These are phyloP conservation scores for Akanthomyces muscarius DNA, from an alignment of 2,329 filamentous ascomycete species.

Conservation along the genomic window DNA sequence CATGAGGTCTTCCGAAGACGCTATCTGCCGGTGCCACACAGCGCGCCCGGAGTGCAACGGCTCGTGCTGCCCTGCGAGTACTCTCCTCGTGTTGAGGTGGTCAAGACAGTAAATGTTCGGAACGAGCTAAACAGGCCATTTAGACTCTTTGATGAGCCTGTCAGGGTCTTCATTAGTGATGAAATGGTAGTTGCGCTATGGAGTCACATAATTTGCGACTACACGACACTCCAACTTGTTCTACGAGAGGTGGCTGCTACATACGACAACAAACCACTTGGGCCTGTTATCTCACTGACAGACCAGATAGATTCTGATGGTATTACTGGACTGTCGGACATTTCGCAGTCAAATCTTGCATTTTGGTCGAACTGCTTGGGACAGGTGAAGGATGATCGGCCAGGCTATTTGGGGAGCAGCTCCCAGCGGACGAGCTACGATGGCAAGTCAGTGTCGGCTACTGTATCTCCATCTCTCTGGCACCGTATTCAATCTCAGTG, in stretches of 20 bases:
- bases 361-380: neutral
- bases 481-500: neutral
- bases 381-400: neutral
- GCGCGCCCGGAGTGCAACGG: neutral
- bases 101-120: conserved; percentile 15
- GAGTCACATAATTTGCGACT: conserved; percentile 33
- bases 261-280: conserved; percentile 20
- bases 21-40: conserved; percentile 9
- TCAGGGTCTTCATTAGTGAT: conserved; percentile 27
- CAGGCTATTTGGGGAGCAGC: neutral
- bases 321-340: neutral
- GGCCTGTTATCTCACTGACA: neutral
- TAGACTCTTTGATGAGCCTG: conserved; percentile 22
- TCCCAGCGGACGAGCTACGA: neutral
- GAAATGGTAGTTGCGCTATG: conserved; percentile 24
- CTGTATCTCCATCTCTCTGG: neutral
- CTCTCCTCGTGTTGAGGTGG: conserved; percentile 11
- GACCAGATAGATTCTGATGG: neutral
- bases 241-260: conserved; percentile 24
- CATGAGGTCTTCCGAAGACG: conserved; percentile 17
- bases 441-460: conserved; percentile 1
- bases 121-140: conserved; percentile 25
- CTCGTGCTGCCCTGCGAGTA: neutral
- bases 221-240: conserved; percentile 27
- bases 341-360: neutral